Conservation (phyloP, 129 eudicot species). For the Silybum marianum region DNA sequence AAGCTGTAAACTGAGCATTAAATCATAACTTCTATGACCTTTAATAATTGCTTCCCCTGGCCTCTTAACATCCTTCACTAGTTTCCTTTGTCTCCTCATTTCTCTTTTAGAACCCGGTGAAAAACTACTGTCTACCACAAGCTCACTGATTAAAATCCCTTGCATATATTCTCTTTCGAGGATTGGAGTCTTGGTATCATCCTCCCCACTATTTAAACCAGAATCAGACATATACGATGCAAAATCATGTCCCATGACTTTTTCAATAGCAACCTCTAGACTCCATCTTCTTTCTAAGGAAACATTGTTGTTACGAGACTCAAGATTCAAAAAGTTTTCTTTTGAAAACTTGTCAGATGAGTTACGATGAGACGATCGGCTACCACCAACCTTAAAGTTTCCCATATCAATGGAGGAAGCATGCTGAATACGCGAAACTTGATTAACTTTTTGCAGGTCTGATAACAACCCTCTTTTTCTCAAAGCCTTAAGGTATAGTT, state of each 20-base stretch:
- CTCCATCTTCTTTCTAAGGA: conserved; percentile 93
- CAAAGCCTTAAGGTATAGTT: conserved; percentile 68
- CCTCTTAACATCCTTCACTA: conserved; percentile 73
- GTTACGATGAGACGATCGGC: conserved; percentile 40
- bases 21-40: conserved; percentile 94
- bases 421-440: conserved; percentile 83
- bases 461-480: conserved; percentile 75
- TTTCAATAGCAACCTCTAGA: conserved; percentile 86
- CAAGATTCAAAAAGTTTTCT: conserved; percentile 44
- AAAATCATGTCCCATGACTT: conserved; percentile 63
- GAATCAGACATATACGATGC: conserved; percentile 52
- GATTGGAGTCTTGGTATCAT: conserved; percentile 53
- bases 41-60: conserved; percentile 82
- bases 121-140: conserved; percentile 60
- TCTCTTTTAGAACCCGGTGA: conserved; percentile 57
- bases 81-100: conserved; percentile 67
- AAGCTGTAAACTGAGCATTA: conserved; percentile 97
- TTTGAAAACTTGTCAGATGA: conserved; percentile 51
- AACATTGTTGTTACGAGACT: conserved; percentile 52
- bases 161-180: conserved; percentile 97
- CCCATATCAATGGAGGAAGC: conserved; percentile 89
- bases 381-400: conserved; percentile 58
- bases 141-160: conserved; percentile 91
- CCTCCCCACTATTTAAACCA: conserved; percentile 43
- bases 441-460: conserved; percentile 65